Conservation (phyloP, 495 filamentous ascomycete genomes). For the Tirmania nivea region DNA sequence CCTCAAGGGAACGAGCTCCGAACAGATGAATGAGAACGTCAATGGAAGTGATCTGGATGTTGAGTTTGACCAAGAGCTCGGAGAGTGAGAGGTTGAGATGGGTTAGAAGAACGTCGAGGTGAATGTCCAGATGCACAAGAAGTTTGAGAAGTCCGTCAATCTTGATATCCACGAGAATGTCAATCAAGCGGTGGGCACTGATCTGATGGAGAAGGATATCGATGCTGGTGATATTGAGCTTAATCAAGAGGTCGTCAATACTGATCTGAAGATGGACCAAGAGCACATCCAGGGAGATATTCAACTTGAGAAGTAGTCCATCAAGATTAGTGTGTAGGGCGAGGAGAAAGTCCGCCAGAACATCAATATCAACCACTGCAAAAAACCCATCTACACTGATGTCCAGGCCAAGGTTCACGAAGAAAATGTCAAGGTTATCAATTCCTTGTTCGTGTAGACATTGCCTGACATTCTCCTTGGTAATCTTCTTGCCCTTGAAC, state of each 20-base stretch:
- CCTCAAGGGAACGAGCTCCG: not conserved
- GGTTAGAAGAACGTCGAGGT: not conserved
- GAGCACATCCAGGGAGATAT: not conserved
- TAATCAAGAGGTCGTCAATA: not conserved
- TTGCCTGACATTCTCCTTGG: too few relatives aligned
- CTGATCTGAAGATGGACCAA: not conserved
- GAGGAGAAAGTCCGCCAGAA: not conserved
- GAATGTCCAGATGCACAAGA: not conserved
- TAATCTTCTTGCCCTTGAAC: too few relatives aligned
- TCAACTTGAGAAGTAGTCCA: not conserved
- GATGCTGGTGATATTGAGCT: not conserved
- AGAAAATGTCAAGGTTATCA: too few relatives aligned
- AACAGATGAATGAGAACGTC: not conserved
- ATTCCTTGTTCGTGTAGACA: too few relatives aligned
- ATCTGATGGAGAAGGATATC: not conserved
- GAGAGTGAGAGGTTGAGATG: not conserved
- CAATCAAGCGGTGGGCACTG: not conserved
- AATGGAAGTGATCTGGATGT: not conserved
- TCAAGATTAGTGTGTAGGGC: not conserved
- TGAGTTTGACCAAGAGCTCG: not conserved
- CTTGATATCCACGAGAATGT: not conserved
- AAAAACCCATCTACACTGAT: too few relatives aligned
- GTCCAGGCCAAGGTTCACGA: too few relatives aligned
- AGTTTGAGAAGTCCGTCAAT: not conserved
- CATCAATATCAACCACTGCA: not conserved